A percentile compares a stretch with the other conserved stretches of the same genome.
phyloP scores from a whole-genome alignment of 371 early-diverging fungal species.

The Furculomyces boomerangus region DNA sequence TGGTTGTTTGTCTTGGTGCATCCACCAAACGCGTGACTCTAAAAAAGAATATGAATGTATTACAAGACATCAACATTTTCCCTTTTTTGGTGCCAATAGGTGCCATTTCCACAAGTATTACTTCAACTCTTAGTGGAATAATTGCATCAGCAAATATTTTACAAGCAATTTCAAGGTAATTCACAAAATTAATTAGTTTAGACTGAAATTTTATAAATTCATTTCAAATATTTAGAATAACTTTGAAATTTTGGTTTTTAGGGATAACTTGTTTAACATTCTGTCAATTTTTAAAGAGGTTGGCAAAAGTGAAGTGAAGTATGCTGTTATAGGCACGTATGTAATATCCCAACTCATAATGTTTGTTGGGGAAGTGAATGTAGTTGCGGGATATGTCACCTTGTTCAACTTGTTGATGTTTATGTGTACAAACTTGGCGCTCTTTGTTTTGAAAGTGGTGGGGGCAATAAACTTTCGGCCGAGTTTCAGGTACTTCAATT shows the following conservation, averaged over 20 bases:
- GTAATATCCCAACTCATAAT: conserved; percentile 30
- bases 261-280: conserved; percentile 21
- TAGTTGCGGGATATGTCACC: conserved; percentile 37
- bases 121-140: conserved; percentile 31
- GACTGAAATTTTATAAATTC: no score
- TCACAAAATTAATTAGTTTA: no score
- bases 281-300: conserved; percentile 7
- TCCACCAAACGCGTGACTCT: conserved; percentile 31
- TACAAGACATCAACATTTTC: conserved; percentile 30
- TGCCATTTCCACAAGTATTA: conserved; percentile 33
- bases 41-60: conserved; percentile 30
- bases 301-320: conserved; percentile 21
- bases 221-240: no score
- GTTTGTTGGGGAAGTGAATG: conserved; percentile 33
- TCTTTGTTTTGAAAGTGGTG: conserved; percentile 34
- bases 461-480: conserved; percentile 47
- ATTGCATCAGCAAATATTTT: conserved; percentile 37
- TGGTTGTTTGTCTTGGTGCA: conserved; percentile 30
- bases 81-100: conserved; percentile 29
- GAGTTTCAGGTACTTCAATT: conserved; percentile 36
- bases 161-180: conserved; percentile 32
- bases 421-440: conserved; percentile 37
- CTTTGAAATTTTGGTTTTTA: no score
- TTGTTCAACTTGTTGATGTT: conserved; percentile 36
- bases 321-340: conserved; percentile 29